A percentile compares a stretch with the other conserved stretches of the same genome.
Conservation (phyloP, 805 yeast species). For the Cyberlindnera lachancei region DNA sequence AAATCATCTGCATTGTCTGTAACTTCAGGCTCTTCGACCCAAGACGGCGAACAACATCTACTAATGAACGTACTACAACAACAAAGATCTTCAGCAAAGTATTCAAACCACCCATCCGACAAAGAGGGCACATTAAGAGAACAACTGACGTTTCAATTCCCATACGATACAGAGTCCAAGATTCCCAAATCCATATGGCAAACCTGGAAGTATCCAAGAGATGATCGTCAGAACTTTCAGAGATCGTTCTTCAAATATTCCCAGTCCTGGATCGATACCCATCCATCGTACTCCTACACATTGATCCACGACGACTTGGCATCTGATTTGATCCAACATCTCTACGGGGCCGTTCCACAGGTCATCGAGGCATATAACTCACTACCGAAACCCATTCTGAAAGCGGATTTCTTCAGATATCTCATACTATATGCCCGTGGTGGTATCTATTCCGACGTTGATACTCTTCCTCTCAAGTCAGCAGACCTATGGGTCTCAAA, state of each 20-base stretch:
- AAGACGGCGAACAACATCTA: too few species aligned
- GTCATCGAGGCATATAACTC: slow-evolving; percentile 66
- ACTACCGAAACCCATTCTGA: slow-evolving; percentile 75
- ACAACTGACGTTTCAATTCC: slow-evolving; percentile 63
- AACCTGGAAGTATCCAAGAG: slow-evolving; percentile 74
- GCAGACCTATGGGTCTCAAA: slow-evolving; percentile 68
- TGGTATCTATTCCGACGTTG: slow-evolving; percentile 89
- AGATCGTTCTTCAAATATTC: slow-evolving; percentile 40
- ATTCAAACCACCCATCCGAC: too few species aligned
- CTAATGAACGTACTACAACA: too few species aligned
- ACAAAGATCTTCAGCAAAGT: too few species aligned
- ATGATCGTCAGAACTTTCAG: slow-evolving; percentile 53
- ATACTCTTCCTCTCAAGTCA: slow-evolving; percentile 70
- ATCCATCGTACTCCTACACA: slow-evolving; percentile 63
- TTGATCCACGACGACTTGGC: slow-evolving; percentile 66
- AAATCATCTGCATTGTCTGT: too few species aligned
- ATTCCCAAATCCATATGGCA: slow-evolving; percentile 89
- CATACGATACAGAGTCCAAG: slow-evolving; percentile 57
- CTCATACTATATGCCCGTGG: slow-evolving; percentile 83
- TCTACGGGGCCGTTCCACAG: slow-evolving; percentile 50
- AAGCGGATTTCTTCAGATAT: slow-evolving; percentile 92
- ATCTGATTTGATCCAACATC: slow-evolving; percentile 38
- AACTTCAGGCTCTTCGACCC: too few species aligned
- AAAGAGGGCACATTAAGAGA: slow-evolving; percentile 40
- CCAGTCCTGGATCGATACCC: slow-evolving; percentile 55